Percentiles rank a stretch among this genome's conserved stretches.
Conservation (phyloP, 2,329 filamentous ascomycete species). For the Aspergillus costaricaensis region DNA sequence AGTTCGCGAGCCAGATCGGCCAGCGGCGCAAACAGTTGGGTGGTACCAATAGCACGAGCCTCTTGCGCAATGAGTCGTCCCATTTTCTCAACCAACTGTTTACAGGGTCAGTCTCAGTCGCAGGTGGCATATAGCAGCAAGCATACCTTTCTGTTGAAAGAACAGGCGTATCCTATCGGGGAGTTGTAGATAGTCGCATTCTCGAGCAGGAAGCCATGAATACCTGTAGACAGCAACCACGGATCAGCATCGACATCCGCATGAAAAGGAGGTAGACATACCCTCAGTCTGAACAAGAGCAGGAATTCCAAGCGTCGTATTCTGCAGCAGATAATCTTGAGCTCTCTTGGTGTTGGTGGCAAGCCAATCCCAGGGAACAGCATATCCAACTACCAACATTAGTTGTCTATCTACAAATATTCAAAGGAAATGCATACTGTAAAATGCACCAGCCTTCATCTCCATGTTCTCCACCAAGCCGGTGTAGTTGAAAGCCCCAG, state of each 20-base stretch:
- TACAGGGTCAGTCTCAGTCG: not conserved
- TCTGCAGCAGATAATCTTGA: conserved; percentile 69
- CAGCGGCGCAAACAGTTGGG: conserved; percentile 71
- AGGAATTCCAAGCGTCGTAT: conserved; percentile 70
- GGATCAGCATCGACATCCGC: not conserved
- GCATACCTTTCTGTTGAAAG: conserved; percentile 62
- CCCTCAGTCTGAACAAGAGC: conserved; percentile 73
- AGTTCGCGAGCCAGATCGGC: conserved; percentile 71
- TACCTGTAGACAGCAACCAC: conserved; percentile 33
- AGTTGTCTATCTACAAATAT: not conserved
- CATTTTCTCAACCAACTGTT: conserved; percentile 64
- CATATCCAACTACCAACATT: conserved; percentile 58
- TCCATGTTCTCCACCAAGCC: conserved; percentile 69
- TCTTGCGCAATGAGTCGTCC: conserved; percentile 66
- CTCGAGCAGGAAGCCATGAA: conserved; percentile 70
- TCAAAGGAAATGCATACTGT: conserved; percentile 38
- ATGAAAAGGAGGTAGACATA: conserved; percentile 12
- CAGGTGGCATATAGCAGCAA: too few species aligned
- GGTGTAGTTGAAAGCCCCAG: conserved; percentile 66
- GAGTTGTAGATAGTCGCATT: conserved; percentile 81
- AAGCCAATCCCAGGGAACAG: conserved; percentile 64
- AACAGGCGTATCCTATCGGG: conserved; percentile 70
- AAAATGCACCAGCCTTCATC: conserved; percentile 68
- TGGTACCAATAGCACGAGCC: conserved; percentile 67
- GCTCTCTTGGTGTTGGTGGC: conserved; percentile 63